phyloP scores from a whole-genome alignment of 805 yeast species.

The Hanseniaspora jakobsenii region DNA sequence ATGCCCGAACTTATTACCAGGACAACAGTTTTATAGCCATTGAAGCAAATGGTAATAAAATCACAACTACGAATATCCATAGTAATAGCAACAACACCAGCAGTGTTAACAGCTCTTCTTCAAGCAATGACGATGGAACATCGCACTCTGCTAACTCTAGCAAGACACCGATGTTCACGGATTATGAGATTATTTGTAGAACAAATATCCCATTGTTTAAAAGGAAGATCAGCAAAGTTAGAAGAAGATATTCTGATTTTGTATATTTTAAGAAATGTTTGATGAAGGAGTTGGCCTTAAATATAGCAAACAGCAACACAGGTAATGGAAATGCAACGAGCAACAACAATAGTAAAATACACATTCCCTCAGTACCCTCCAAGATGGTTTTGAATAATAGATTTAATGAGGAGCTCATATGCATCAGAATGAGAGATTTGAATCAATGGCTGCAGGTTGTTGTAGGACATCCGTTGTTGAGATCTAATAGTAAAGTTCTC shows the following conservation, averaged over 20 bases:
- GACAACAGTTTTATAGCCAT: slow-evolving; percentile 7
- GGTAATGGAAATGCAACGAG: no score
- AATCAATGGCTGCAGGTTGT: slow-evolving; percentile 68
- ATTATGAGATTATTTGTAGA: slow-evolving; percentile 78
- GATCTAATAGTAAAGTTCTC: slow-evolving; percentile 69
- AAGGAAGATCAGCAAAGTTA: slow-evolving; percentile 48
- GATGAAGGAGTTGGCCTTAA: slow-evolving; percentile 53
- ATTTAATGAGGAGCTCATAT: slow-evolving; percentile 73
- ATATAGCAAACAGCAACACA: slow-evolving; percentile 16
- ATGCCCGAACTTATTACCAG: slow-evolving; percentile 24
- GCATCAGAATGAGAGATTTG: slow-evolving; percentile 68
- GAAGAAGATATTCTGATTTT: slow-evolving; percentile 84
- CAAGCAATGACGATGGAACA: no score
- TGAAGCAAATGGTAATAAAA: background rate
- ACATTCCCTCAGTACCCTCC: slow-evolving; percentile 85
- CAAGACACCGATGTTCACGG: slow-evolving; percentile 56
- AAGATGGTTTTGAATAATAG: slow-evolving; percentile 60
- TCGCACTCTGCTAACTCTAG: no score
- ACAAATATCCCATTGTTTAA: slow-evolving; percentile 86
- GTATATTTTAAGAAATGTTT: slow-evolving; percentile 65
- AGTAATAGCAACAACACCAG: background rate
- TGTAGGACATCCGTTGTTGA: slow-evolving; percentile 87
- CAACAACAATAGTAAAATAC: slow-evolving; percentile 38
- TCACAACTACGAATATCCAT: no score
- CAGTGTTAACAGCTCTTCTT: slow-evolving; percentile 8